Evolutionary conservation across 2,329 filamentous ascomycete genomes (phyloP), one percentile per base, ranked within the genome.

Genomic region (Talaromyces marneffei): DNA sequence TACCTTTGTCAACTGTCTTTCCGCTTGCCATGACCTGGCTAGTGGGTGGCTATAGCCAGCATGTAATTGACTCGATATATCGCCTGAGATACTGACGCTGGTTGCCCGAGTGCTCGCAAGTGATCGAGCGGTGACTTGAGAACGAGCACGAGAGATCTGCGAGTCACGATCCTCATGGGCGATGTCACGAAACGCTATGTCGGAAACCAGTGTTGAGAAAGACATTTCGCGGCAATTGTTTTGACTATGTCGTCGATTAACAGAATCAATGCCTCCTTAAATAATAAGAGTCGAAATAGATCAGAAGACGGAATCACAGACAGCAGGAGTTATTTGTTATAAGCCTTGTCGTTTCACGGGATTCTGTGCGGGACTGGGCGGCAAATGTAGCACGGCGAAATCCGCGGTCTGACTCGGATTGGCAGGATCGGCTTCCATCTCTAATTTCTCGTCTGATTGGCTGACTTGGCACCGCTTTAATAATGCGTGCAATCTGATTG

Each of bases 1-100:
- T 67, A 90, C 90, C 86, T 93, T 93, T 65, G 90, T 93, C 73
- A 94, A 81, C 78, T 93, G 90, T 66, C 89, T 84, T 78, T 93
- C 90, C 35, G 89, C 87, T 75, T 94, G 90, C 90, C 90, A 94
- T 68, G 87, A 83, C 66, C 90, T 83, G 61, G 88, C 87, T 60
- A 94, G 81, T 52, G 90, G 89, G 69, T 94, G 90, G 69, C 86
- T 87, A 76, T 93, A 93, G 62, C 90, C 90, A 58, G 89, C 88
- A 71, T 94, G 90, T 44, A 93, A 83, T 76, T 93, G 90, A 74
- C 89, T 92, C 14, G 87, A 88, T 67, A 94, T 92, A 69, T 92
- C 89, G 6, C 79, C 79, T 18, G 79, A 78, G 48, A 81, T 80
- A 72, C 79, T 81, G 44, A 81, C 78, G 64, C 78, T 80, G 33